Base-by-base conservation (phyloP, 176 grass and related monocot genomes). In the Pontederia paniculata region DNA sequence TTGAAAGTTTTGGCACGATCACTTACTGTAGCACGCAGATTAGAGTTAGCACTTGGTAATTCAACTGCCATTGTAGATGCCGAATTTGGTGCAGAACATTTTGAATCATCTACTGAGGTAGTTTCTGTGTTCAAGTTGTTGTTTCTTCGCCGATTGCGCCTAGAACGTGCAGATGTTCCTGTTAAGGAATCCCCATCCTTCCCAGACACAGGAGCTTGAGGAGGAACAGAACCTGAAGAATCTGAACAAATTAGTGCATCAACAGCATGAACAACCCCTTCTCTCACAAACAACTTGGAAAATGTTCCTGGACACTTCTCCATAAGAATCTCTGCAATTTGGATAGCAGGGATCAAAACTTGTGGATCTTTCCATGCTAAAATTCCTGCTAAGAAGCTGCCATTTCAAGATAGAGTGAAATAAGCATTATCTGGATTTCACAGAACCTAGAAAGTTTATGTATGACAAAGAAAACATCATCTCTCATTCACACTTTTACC, bases 181-280 rank as follows among this genome's bases (percentile, higher is more conserved):
- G 57, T 25, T 62, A 20, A 43, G 61, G 67, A 62, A 73, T 83
- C 71, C 44, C 49, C 58, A 58, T 84, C 77, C 5, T 52, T 81
- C 43, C 84, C 84, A 23, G 21, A 54, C 11, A 22, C 48, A 20
- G 72, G 23, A 16, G 59, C 16, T 45, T 83, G 74, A 79, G 78
- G 71, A 80, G 68, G 61, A 48, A 73, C 42, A 1, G 64, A 23
- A 65, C 14, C 73, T 42, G 77, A 81, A 45, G 70, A 47, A 12
- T 88, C 83, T 15, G 52, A 47, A 45, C 70, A 78, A 67, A 94
- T 82, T 20, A 95, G 77, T 17, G 65, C 73, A 62, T 88, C 89
- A 22, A 95, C 73, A 54, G 89, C 84, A 77, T 95, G 84, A 67
- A 95, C 84, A 80, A 88, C 89, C 10, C 89, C 89, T 82, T 95